phyloP scores from a whole-genome alignment of 1,284 basidiomycete species.

The Xerocomus nothofagi region DNA sequence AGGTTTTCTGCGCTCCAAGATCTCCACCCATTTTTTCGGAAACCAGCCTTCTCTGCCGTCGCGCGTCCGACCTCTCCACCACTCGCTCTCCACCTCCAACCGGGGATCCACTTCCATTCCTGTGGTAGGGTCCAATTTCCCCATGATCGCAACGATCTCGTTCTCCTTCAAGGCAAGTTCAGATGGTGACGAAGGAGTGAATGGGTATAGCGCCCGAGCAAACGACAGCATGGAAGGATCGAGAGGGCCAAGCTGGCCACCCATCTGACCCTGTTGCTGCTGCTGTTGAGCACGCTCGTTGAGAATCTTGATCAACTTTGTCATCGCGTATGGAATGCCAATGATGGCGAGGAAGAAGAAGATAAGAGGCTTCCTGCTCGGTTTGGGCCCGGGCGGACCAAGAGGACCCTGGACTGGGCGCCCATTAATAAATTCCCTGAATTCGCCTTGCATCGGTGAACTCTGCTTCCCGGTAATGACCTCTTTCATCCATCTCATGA shows the following conservation, averaged over 20 bases:
- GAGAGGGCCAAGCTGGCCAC: constrained; percentile 53
- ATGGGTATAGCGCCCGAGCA: constrained; percentile 83
- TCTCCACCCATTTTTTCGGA: constrained; percentile 86
- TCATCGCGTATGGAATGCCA: constrained; percentile 94
- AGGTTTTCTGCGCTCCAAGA: constrained; percentile 52
- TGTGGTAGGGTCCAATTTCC: constrained; percentile 71
- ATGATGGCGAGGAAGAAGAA: constrained; percentile 96
- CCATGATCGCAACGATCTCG: constrained; percentile 94
- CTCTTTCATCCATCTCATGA: constrained; percentile 81
- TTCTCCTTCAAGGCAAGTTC: constrained; percentile 87
- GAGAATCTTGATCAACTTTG: constrained; percentile 82
- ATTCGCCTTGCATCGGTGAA: constrained; percentile 54
- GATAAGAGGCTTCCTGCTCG: constrained; percentile 88
- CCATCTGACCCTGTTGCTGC: constrained; percentile 38
- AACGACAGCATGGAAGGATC: constrained; percentile 82
- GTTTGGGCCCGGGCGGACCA: constrained; percentile 49
- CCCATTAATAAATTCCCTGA: constrained; percentile 69
- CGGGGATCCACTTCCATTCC: constrained; percentile 73
- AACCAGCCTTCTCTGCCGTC: constrained; percentile 98
- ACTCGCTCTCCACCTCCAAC: constrained; percentile 75
- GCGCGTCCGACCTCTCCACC: constrained; percentile 95
- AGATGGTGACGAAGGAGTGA: constrained; percentile 70
- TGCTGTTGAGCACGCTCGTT: constrained; percentile 61
- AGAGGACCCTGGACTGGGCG: constrained; percentile 57
- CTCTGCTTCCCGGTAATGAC: constrained; percentile 53